Base-by-base conservation (phyloP, 805 yeast species). In the Suhomyces sp. region DNA sequence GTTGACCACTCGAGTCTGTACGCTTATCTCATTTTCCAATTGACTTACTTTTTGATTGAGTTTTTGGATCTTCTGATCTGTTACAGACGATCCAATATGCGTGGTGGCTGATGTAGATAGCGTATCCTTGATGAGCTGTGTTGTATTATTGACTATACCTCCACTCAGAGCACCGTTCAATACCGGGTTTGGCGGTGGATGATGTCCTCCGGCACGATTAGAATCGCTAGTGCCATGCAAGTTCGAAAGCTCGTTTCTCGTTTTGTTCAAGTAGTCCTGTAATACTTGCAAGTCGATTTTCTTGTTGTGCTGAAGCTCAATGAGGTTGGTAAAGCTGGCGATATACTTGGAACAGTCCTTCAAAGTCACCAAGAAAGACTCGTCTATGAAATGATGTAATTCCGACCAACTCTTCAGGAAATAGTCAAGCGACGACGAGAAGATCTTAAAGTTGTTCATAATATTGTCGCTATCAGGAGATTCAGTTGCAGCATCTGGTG, bases 201-300 rank as follows among this genome's bases (percentile, higher is more conserved):
- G 53, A 12, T 55, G 59, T 7, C 46, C 42, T 6, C 54, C 49
- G 9, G 27, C 31, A n/a, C 29, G 31, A 24, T 22, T 23, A 17
- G 22, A 36, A n/a, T 51, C 42, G n/a, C 59, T 52, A 49, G 53
- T 23, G 12, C 61, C 60, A 23, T 67, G 66, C 15, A 68, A 29
- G 22, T 52, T 51, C 70, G 54, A 80, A 59, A 84, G 83, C 59
- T 93, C 98, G 40, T 73, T 72, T 47, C 81, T 77, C 0, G 96
- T 84, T 62, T 89, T 87, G 41, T 78, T 77, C 52, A 91, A 73
- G 70, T 93, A 93, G 51, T 88, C 96, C 40, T 83, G 81, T 44
- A 93, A 74, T 49, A 88, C 96, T 65, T 94, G 97, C 63, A 87
- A 86, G 67, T 93, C 99, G 26, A 93, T 81, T 61, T 89, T 92